Percentiles rank a stretch among this genome's conserved stretches.
phyloP scores from a whole-genome alignment of 148 eudicot genomes.

The Chenopodium berlandieri region DNA sequence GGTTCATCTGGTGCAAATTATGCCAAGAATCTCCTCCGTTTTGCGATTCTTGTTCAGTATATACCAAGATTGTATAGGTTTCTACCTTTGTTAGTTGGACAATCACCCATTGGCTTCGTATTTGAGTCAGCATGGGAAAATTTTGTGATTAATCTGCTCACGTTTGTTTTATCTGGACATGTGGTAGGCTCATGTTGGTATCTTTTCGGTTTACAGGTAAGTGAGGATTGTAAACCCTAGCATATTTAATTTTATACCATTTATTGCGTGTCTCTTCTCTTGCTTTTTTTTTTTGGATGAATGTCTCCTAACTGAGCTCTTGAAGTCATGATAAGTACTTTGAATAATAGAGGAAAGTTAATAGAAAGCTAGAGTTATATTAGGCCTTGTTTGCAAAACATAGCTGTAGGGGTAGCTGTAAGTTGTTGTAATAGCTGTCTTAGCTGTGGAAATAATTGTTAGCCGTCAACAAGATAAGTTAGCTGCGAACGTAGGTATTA shows the following conservation, averaged over 20 bases:
- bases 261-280: not conserved
- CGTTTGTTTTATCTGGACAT: slow-evolving; percentile 69
- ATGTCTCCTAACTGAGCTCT: not conserved
- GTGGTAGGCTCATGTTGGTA: slow-evolving; percentile 86
- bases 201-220: slow-evolving; percentile 79
- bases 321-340: not conserved
- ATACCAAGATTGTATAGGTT: slow-evolving; percentile 64
- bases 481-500: too few relatives aligned
- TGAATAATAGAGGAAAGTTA: not conserved
- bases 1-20: slow-evolving; percentile 55
- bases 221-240: not conserved
- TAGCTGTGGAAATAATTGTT: too few relatives aligned
- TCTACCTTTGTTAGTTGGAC: slow-evolving; percentile 63
- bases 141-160: slow-evolving; percentile 76
- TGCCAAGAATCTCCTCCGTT: slow-evolving; percentile 65
- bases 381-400: too few relatives aligned
- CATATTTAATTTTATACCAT: not conserved
- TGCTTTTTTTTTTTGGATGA: not conserved
- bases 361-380: too few relatives aligned
- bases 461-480: too few relatives aligned
- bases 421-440: too few relatives aligned
- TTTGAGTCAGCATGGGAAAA: slow-evolving; percentile 85
- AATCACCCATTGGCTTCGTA: slow-evolving; percentile 59
- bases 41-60: slow-evolving; percentile 70
- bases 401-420: too few relatives aligned